phyloP scores from a whole-genome alignment of 768 basidiomycete species.

The Termitomyces sp. region DNA sequence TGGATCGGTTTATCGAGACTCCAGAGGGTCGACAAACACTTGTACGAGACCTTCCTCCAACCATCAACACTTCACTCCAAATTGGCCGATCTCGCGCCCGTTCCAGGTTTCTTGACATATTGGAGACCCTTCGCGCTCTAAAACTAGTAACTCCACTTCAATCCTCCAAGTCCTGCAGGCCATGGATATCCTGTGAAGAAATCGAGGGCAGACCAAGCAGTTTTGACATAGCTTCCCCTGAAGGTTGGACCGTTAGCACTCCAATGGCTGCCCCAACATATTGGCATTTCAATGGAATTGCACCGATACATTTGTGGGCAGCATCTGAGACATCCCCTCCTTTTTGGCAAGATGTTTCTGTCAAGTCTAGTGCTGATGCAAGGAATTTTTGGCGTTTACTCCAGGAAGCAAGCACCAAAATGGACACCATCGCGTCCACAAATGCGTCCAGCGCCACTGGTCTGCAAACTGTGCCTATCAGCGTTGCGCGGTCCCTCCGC shows the following conservation, averaged over 20 bases:
- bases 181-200: conserved; percentile 41
- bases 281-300: conserved; percentile 55
- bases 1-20: conserved; percentile 45
- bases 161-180: conserved; percentile 31
- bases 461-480: conserved; percentile 19
- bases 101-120: conserved; percentile 53
- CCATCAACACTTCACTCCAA: conserved; percentile 47
- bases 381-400: conserved; percentile 55
- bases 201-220: conserved; percentile 37
- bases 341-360: conserved; percentile 47
- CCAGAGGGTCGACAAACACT: conserved; percentile 41
- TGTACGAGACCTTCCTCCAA: conserved; percentile 48
- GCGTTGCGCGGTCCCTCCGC: conserved; percentile 47
- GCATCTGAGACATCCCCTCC: conserved; percentile 42
- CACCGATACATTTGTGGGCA: conserved; percentile 59
- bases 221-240: conserved; percentile 38
- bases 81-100: conserved; percentile 56
- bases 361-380: conserved; percentile 33
- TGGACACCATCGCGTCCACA: conserved; percentile 17
- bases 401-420: conserved; percentile 38
- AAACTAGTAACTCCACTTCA: conserved; percentile 56
- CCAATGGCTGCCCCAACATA: conserved; percentile 49
- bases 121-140: conserved; percentile 54
- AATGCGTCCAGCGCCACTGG: conserved; percentile 16
- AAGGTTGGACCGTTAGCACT: conserved; percentile 38